Conservation (phyloP, 1,139 yeast species). For the Magnusiomyces magnusii region DNA sequence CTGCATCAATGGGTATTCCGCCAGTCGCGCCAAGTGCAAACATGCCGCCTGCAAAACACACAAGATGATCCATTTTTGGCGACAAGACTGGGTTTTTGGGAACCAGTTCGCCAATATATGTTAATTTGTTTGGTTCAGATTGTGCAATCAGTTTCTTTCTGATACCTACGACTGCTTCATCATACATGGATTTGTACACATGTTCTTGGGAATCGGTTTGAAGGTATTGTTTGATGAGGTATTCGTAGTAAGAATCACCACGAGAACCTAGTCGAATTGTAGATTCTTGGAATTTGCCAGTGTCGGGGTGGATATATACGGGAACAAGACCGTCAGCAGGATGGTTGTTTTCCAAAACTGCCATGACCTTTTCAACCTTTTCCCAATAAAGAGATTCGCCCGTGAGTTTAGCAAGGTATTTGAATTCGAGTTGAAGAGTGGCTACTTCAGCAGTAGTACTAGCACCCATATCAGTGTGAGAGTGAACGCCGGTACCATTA, state of each 20-base stretch:
- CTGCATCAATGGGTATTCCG: slow-evolving; percentile 52
- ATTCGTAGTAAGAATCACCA: slow-evolving; percentile 92
- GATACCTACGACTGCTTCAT: slow-evolving; percentile 69
- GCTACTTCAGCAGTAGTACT: slow-evolving; percentile 88
- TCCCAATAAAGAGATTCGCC: slow-evolving; percentile 78
- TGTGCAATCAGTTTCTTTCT: slow-evolving; percentile 53
- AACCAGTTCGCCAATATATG: slow-evolving; percentile 68
- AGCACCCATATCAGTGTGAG: slow-evolving; percentile 59
- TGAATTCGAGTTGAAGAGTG: slow-evolving; percentile 82
- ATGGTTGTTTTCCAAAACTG: slow-evolving; percentile 49
- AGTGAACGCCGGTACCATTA: slow-evolving; percentile 51
- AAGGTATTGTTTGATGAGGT: slow-evolving; percentile 74
- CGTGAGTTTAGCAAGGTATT: slow-evolving; percentile 70
- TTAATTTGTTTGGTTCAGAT: slow-evolving; percentile 55
- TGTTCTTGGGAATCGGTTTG: slow-evolving; percentile 60
- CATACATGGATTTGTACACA: slow-evolving; percentile 66
- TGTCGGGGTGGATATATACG: slow-evolving; percentile 65
- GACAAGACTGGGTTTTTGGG: slow-evolving; percentile 42
- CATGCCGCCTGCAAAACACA: slow-evolving; percentile 87
- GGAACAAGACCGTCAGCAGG: slow-evolving; percentile 80
- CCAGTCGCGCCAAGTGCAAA: slow-evolving; percentile 85
- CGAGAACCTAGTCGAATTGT: slow-evolving; percentile 78
- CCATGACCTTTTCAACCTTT: slow-evolving; percentile 61
- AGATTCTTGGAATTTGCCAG: slow-evolving; percentile 59
- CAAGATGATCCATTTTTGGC: slow-evolving; percentile 90